Percentiles rank a stretch among this genome's conserved stretches.
These are phyloP conservation scores for Colletotrichum sp. DNA, from an alignment of 2,329 filamentous ascomycete genomes.

Conservation along the genomic window DNA sequence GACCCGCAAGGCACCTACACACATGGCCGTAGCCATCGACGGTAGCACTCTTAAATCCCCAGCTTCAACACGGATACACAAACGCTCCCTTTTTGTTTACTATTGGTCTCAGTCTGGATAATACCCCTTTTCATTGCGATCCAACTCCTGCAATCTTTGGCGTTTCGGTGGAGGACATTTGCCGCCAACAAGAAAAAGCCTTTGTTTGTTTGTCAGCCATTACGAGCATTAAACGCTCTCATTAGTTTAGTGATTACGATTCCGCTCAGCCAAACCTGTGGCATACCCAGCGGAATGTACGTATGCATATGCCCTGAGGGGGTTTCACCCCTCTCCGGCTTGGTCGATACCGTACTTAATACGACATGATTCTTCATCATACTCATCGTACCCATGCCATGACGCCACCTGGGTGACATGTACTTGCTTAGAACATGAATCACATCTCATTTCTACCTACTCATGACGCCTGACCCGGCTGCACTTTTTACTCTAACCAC, in stretches of 20 bases:
- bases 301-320: not conserved
- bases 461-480: slow-evolving; percentile 23
- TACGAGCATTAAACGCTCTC: not conserved
- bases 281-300: not conserved
- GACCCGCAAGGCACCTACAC: not conserved
- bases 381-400: not conserved
- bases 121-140: slow-evolving; percentile 16
- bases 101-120: slow-evolving; percentile 17
- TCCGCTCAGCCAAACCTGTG: not conserved
- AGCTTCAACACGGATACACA: not conserved
- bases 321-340: not conserved
- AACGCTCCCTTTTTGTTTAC: not conserved
- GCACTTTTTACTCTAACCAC: slow-evolving; percentile 22
- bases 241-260: not conserved
- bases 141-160: not conserved
- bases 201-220: not conserved
- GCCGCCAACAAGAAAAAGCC: not conserved
- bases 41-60: not conserved
- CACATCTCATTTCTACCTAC: slow-evolving; percentile 23
- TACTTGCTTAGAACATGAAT: slow-evolving; percentile 10
- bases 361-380: not conserved
- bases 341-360: not conserved
- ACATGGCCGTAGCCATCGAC: not conserved
- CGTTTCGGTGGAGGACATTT: not conserved
- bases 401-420: not conserved